Conservation (phyloP, 306 rosid genomes). For the Luffa aegyptiaca region DNA sequence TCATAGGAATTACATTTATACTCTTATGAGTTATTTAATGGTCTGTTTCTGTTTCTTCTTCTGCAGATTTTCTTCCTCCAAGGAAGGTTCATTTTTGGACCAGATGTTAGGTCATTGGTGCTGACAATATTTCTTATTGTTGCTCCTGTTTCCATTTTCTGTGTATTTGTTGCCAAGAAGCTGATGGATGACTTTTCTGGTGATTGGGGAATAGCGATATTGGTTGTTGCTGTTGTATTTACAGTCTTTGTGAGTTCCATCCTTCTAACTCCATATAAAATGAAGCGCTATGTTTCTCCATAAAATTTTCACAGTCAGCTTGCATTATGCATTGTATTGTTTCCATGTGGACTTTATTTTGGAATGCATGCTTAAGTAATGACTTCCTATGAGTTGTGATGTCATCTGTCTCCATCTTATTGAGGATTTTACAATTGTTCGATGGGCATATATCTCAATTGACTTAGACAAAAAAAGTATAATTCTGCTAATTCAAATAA, state of each 20-base stretch:
- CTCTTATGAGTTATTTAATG: background rate
- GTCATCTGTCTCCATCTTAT: background rate
- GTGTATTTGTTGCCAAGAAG: slow-evolving; percentile 78
- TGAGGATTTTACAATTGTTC: background rate
- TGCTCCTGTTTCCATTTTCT: slow-evolving; percentile 78
- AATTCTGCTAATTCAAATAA: background rate
- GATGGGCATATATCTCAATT: background rate
- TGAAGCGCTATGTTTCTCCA: background rate
- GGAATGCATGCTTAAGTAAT: background rate
- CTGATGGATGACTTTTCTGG: slow-evolving; percentile 61
- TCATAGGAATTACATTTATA: background rate
- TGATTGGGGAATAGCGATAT: slow-evolving; percentile 58
- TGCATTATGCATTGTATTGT: background rate
- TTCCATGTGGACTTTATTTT: background rate
- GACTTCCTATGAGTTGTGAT: background rate
- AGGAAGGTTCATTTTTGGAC: slow-evolving; percentile 94
- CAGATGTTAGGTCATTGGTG: slow-evolving; percentile 90
- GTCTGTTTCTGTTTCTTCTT: slow-evolving; percentile 6
- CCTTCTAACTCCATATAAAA: slow-evolving; percentile 3
- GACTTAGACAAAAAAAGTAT: background rate
- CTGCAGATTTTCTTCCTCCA: slow-evolving; percentile 87
- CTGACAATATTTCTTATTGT: slow-evolving; percentile 78
- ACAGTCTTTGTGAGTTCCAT: slow-evolving; percentile 64
- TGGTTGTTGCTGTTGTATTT: slow-evolving; percentile 54
- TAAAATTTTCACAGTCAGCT: background rate